A percentile compares a stretch with the other conserved stretches of the same genome.
Evolutionary conservation across 345 rosid species (phyloP).

Genomic region (Turritis glabra): DNA sequence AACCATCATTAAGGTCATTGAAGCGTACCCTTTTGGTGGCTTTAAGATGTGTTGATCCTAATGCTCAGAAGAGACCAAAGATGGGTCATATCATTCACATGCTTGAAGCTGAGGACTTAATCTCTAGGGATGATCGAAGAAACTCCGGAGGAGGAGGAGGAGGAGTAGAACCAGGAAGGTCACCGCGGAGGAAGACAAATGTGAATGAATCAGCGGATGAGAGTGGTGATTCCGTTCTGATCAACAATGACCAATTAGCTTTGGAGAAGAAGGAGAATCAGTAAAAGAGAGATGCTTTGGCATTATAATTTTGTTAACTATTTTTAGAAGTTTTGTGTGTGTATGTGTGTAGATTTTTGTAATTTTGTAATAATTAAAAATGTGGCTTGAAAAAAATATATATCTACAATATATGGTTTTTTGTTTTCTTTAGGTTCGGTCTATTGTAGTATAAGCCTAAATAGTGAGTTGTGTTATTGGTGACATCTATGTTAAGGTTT

Average conservation of each 20-base stretch:
- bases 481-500: too few relatives aligned
- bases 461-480: conserved; percentile 1
- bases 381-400: conserved; percentile 1
- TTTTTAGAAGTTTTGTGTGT: conserved; percentile 17
- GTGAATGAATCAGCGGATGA: conserved; percentile 67
- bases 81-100: conserved; percentile 96
- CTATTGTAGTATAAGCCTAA: conserved; percentile 11
- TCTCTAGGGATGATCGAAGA: conserved; percentile 35
- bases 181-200: conserved; percentile 43
- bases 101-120: conserved; percentile 96
- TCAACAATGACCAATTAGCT: conserved; percentile 39
- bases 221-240: conserved; percentile 64
- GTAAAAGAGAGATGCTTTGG: conserved; percentile 8
- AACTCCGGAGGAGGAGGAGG: conserved; percentile 34
- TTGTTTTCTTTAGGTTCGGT: neutral
- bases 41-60: conserved; percentile 89
- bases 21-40: conserved; percentile 93
- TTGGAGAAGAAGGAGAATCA: conserved; percentile 31
- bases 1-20: conserved; percentile 79
- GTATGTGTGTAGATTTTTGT: conserved; percentile 23
- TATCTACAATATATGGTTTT: neutral
- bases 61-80: conserved; percentile 91
- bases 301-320: conserved; percentile 24
- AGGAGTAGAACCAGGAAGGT: conserved; percentile 51
- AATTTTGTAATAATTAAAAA: conserved; percentile 11